Base-by-base conservation (phyloP, 106 monocot genomes). In the Dioscorea alata region DNA sequence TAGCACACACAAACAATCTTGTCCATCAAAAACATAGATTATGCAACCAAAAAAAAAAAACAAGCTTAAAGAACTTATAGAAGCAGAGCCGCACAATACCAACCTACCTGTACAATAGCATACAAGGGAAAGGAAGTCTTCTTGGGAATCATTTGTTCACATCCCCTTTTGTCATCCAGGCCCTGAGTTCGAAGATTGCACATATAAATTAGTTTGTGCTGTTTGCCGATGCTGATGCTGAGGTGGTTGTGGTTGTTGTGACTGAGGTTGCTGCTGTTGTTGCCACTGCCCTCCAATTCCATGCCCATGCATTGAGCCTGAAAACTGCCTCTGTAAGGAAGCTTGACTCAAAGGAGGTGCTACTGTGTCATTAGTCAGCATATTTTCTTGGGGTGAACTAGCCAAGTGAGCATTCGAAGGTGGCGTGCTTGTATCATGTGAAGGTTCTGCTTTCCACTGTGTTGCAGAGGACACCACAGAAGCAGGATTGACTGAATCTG, bases 391-490 rank as follows among this genome's bases (percentile, higher is more conserved):
- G 28, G 81, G 61, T 20, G 79, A 72, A 28, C 68, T 70, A 59
- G 62, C 67, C 50, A 78, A 13, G 1, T 78, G 85, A 50, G 52
- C 33, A 49, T 33, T 68, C 54, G 78, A 67, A 19, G 64, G 16
- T 13, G 68, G 21, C 69, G 81, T 21, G 57, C 23, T 66, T 48
- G 60, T 57, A 59, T 86, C 84, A 71, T 58, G 80, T 61, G 79
- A 72, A 68, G 76, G 34, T 20, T 88, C 92, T 65, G 80, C 48
- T 52, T 85, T 87, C 87, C 83, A 85, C 31, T 83, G 81, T 16
- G 68, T 64, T 77, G 70, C 59, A 69, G 81, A 70, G 23, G 78
- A 69, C 66, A 58, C 53, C 8, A 52, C 75, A 59, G 68, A 64
- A 64, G 73, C 49, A 61, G 75, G 23, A 63, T 34, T 82, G 22